Evolutionary conservation across 257 asterid genomes (phyloP).

Genomic region (Plantago elongata): DNA sequence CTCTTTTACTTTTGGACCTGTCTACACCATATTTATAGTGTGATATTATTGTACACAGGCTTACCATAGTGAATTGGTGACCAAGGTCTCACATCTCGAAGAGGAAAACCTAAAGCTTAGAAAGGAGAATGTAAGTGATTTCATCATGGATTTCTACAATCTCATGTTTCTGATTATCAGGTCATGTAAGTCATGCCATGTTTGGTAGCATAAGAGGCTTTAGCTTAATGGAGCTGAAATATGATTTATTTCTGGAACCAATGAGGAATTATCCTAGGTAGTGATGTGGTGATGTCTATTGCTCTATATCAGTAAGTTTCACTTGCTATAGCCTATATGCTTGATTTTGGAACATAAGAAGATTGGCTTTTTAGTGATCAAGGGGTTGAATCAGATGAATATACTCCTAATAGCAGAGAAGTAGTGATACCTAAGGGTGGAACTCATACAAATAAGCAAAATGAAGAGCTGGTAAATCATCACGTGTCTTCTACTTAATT

Average conservation of each 20-base stretch:
- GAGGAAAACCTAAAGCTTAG: constrained; percentile 67
- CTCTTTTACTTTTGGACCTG: constrained; percentile 2
- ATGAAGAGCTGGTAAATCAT: no score
- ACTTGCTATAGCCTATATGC: background rate
- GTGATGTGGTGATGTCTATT: background rate
- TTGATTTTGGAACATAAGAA: no score
- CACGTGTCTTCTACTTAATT: no score
- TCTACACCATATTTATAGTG: constrained; percentile 5
- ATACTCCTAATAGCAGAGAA: background rate
- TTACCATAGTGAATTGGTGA: constrained; percentile 80
- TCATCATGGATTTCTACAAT: background rate
- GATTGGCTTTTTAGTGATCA: background rate
- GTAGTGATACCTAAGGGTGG: background rate
- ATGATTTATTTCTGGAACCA: background rate
- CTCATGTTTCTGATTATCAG: background rate
- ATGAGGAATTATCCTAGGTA: background rate
- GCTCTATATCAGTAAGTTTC: background rate
- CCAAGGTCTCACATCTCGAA: constrained; percentile 73
- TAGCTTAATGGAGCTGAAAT: constrained; percentile 8
- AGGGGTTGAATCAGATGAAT: background rate
- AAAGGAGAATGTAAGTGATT: constrained; percentile 54
- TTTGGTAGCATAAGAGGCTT: background rate
- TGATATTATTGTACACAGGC: constrained; percentile 44
- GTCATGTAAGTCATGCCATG: background rate
- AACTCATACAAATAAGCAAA: no score